Base-by-base conservation (phyloP, 2,329 filamentous ascomycete genomes). In the Penicillium verrucosum region DNA sequence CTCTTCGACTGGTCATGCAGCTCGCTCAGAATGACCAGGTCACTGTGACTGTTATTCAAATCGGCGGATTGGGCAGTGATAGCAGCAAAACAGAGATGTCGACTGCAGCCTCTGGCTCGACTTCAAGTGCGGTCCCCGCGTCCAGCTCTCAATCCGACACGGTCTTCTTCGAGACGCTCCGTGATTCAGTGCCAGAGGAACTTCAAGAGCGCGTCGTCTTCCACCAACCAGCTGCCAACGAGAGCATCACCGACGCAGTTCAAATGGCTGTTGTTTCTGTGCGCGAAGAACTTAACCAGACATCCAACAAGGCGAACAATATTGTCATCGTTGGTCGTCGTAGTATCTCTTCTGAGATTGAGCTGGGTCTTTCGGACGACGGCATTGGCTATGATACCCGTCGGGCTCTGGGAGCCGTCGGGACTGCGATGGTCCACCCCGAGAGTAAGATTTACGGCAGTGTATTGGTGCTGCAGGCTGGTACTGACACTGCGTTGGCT, bases 1-100 rank as follows among this genome's bases (percentile, higher is more conserved):
- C 92, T 0, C 80, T 97, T 0, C 81, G 87, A 1, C 84, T 97
- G 25, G 88, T 93, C 3, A 80, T 97, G 3, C 93, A 97, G 68
- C 81, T 99, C 0, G 90, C 88, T 0, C 86, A 88, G 70, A 94
- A 92, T 66, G 82, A 85, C 4, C 84, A 89, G 42, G 85, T 96
- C 27, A 92, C 90, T 0, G 90, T 87, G 0, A 93, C 89, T 0
- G 82, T 97, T 32, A 78, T 89, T 1, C 85, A 86, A 59, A 80
- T 90, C 27, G 75, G 73, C 25, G 73, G 51, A 4, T n/a, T 45
- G n/a, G 38, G 42, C 7, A 16, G 41, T 25, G 42, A 58, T 11
- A 4, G 9, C 9, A 11, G 4, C 2, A 63, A 56, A 23, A 16
- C 40, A 68, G 30, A 60, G 58, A 2, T 25, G n/a, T 41, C 44